A percentile compares a stretch with the other conserved stretches of the same genome.
Conservation (phyloP, 2,329 filamentous ascomycete genomes). For the Trichophyton simii region DNA sequence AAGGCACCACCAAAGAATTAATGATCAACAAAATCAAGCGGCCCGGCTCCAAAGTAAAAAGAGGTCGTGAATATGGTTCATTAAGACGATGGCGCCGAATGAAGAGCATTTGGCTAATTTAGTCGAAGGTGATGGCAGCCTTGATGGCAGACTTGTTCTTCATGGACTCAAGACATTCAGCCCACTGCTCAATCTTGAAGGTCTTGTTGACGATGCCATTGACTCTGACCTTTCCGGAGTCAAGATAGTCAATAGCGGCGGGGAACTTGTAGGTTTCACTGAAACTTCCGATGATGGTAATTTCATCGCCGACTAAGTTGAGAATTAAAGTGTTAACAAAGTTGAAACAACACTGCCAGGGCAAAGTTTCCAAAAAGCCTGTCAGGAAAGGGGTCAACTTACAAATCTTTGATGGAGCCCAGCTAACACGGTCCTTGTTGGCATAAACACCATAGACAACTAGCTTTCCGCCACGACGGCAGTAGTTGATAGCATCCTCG, state of each 20-base stretch:
- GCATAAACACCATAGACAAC: constrained; percentile 62
- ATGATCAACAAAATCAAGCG: neutral
- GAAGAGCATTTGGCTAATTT: constrained; percentile 14
- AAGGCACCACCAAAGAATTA: neutral
- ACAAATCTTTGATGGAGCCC: constrained; percentile 61
- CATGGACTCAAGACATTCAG: constrained; percentile 57
- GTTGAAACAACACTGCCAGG: neutral
- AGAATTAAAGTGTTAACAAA: constrained; percentile 6
- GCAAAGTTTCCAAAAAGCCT: neutral
- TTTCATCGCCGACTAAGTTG: constrained; percentile 43
- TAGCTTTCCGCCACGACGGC: constrained; percentile 57
- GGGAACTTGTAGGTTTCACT: constrained; percentile 63
- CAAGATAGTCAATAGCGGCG: constrained; percentile 42
- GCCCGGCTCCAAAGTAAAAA: neutral
- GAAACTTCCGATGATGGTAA: constrained; percentile 61
- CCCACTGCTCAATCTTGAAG: constrained; percentile 61
- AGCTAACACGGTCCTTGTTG: constrained; percentile 49
- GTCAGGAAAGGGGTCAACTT: constrained; percentile 25
- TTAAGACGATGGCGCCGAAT: neutral
- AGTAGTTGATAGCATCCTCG: constrained; percentile 58
- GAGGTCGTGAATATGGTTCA: neutral
- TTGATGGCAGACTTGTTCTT: constrained; percentile 62
- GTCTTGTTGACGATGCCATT: constrained; percentile 60
- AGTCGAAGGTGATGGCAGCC: constrained; percentile 59
- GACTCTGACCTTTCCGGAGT: constrained; percentile 35